Evolutionary conservation across 2,329 filamentous ascomycete genomes (phyloP), one percentile per base, ranked within the genome.

Genomic region (Endocalyx cinctus): DNA sequence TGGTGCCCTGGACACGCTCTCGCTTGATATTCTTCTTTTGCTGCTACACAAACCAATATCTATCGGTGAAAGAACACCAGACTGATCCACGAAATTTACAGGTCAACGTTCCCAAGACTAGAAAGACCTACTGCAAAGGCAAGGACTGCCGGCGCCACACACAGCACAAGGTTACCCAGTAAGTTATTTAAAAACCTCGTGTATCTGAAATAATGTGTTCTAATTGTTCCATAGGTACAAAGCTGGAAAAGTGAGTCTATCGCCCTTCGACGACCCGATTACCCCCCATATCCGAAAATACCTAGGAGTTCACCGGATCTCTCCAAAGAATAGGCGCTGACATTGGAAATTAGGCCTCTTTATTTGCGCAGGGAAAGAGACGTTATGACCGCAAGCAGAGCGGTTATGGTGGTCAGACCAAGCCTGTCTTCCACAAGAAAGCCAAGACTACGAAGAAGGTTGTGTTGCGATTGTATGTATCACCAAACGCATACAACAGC

Each of bases 381-480:
- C 89, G 90, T 84, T 97, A 97, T 77, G 88, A 94, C 76, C 82
- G 88, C 20, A 23, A 23, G 20, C 20, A 23, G n/a, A 8, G 8
- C 20, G 20, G 20, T 86, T 97, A 96, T 67, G 92, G 92, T 87
- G 92, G 92, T 89, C 92, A 98, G 79, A 98, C 92, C 63, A 98
- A 98, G 79, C 92, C 94, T 59, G 89, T 98, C 64, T 98, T 97
- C 86, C 92, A 97, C 87, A 98, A 97, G 84, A 97, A 96, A 79
- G 92, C 92, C 55, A 98, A 98, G 86, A 98, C 92, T 57, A 98
- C 92, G 67, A 98, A 98, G 87, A 98, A 98, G 84, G 85, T 98
- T 60, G 94, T 98, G 62, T 77, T 98, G 71, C 83, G 92, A 77
- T 75, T 98, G 70, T n/a, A n/a, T n/a, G n/a, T n/a, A n/a, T n/a